Percentiles rank a stretch among this genome's conserved stretches.
Conservation (phyloP, 176 grass and related monocot species). For the Oryza meyeriana region DNA sequence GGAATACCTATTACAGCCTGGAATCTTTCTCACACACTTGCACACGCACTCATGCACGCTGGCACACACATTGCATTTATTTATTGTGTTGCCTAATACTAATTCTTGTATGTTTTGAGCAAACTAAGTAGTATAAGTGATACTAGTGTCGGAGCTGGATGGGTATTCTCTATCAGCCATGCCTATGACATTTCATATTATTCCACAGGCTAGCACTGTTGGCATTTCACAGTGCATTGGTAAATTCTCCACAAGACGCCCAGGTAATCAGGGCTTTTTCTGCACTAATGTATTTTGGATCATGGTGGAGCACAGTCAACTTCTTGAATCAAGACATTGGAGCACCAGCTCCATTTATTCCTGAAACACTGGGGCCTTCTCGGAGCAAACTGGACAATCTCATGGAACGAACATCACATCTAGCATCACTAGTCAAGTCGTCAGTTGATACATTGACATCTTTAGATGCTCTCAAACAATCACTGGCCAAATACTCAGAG, state of each 20-base stretch:
- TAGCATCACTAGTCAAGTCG: conserved; percentile 58
- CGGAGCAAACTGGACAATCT: conserved; percentile 47
- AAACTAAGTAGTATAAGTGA: conserved; percentile 8
- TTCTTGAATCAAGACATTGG: conserved; percentile 58
- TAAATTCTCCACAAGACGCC: conserved; percentile 71
- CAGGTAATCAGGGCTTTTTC: conserved; percentile 63
- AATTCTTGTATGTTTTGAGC: conserved; percentile 24
- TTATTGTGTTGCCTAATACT: conserved; percentile 16
- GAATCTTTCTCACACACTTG: not conserved
- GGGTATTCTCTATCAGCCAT: not conserved
- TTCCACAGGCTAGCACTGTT: conserved; percentile 64
- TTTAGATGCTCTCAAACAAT: conserved; percentile 52
- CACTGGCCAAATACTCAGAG: conserved; percentile 44
- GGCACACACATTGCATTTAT: not conserved
- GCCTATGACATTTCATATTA: conserved; percentile 18
- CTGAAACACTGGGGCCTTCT: conserved; percentile 53
- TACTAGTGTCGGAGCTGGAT: not conserved
- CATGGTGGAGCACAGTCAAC: conserved; percentile 46
- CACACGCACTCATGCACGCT: not conserved
- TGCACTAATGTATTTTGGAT: conserved; percentile 63
- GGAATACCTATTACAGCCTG: not conserved
- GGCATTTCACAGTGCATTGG: conserved; percentile 72
- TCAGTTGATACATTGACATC: conserved; percentile 56
- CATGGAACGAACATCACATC: conserved; percentile 46
- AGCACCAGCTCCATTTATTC: conserved; percentile 44